Base-by-base conservation (phyloP, 2,329 filamentous ascomycete genomes). In the Ambrosiella beaveri region DNA sequence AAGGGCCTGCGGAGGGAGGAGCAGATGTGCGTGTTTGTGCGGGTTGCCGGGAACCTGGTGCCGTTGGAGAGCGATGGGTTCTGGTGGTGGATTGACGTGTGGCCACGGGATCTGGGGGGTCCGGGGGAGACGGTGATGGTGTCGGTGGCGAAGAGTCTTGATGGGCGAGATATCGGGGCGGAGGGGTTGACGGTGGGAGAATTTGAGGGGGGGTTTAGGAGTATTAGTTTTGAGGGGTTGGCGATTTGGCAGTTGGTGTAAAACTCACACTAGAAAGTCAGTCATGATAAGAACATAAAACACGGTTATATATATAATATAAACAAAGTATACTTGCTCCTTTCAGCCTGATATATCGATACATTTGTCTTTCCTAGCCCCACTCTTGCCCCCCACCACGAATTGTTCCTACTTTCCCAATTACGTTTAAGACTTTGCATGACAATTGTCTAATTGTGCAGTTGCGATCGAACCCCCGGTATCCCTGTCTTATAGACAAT, bases 71-170 rank as follows among this genome's bases (percentile, higher is more conserved):
- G 80, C n/a, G 85, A 91, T 61, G 86, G 85, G 12, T 85, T 78
- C 65, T 82, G 84, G 70, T 94, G 85, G 80, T 95, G 87, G 81
- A 70, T 81, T 1, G 91, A 96, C 69, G 77, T 96, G 3, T 73
- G 76, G 35, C 75, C 80, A 0, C 69, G 73, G 38, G 77, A 83
- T 59, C 71, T 94, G 17, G 88, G 88, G 0, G 74, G 73, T 0
- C 78, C 82, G 0, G 87, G 87, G 0, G 80, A 89, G 69, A 79
- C 76, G 57, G 71, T 91, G 5, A 76, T 75, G 63, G 69, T 93
- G 37, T 78, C 78, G 59, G 78, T 80, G 17, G 72, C 95, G 41
- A 77, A 66, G 9, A 71, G 65, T 61, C 65, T 79, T 3, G 72
- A 75, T 52, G 71, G 71, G 3, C 66, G 66, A 54, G 73, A 15